Base-by-base conservation (phyloP, 306 rosid genomes). In the Rosa persica region DNA sequence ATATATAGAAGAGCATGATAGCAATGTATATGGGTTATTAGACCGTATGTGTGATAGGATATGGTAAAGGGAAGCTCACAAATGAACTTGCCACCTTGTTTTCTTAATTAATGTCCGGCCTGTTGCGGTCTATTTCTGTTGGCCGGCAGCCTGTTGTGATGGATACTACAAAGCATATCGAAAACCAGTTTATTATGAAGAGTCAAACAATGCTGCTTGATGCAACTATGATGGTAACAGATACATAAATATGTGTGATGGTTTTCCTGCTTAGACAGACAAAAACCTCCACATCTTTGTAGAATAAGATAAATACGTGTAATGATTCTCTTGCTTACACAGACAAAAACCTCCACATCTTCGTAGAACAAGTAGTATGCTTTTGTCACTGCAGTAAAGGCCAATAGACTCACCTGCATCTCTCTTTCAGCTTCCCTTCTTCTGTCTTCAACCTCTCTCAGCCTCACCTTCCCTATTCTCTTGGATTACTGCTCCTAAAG, bases 161-260 rank as follows among this genome's bases (percentile, higher is more conserved):
- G 51, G 67, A 73, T 1, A 54, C 48, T 22, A 72, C 67, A 39
- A 57, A 57, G 68, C 39, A 40, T 8, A 3, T 36, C 44, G 3
- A 12, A 36, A 74, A 40, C 1, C 22, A 22, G 52, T 57, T 57
- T 57, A 40, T 67, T 39, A 43, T 15, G 39, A 40, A 22, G 47
- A 42, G 66, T 73, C 17, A 5, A 16, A 60, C n/a, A 4, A 40
- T 57, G 67, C 4, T 22, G 22, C 65, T 12, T n/a, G 51, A 38
- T 73, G 67, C 39, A 23, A 55, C 68, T 15, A 12, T 60, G 78
- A 74, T 74, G 4, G 68, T 12, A 74, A 40, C 52, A 74, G 54
- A 57, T 55, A 20, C 22, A 15, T 8, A 16, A 25, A 17, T 16
- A 46, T 12, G 20, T 6, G 65, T 19, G 23, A 20, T 54, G 22